Evolutionary conservation across 176 grass and related monocot species (phyloP).

Genomic region (Hsuehochloa calcarea): DNA sequence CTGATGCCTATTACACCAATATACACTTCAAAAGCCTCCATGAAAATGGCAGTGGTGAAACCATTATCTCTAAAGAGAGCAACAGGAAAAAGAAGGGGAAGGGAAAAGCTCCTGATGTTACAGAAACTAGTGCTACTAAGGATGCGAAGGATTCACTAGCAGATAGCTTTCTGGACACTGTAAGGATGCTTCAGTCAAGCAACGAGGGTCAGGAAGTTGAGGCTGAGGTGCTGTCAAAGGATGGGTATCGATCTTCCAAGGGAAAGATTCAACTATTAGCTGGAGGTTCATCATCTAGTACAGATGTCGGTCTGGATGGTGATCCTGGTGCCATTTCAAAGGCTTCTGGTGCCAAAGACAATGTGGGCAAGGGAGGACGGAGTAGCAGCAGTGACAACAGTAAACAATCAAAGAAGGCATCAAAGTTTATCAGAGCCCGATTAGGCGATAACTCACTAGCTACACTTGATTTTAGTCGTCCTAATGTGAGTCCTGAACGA

Average conservation of each 20-base stretch:
- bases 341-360: slow-evolving; percentile 20
- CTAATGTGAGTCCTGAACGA: slow-evolving; percentile 36
- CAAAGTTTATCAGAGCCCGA: slow-evolving; percentile 68
- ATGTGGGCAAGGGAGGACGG: not conserved
- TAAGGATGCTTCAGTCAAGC: slow-evolving; percentile 57
- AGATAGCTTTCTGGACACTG: slow-evolving; percentile 59
- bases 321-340: slow-evolving; percentile 20
- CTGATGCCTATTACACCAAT: slow-evolving; percentile 71
- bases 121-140: slow-evolving; percentile 42
- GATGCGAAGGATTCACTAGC: slow-evolving; percentile 38
- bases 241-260: slow-evolving; percentile 73
- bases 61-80: slow-evolving; percentile 33
- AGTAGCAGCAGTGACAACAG: slow-evolving; percentile 34
- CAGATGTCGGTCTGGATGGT: slow-evolving; percentile 1
- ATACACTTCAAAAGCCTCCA: slow-evolving; percentile 47
- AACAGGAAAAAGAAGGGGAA: slow-evolving; percentile 55
- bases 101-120: slow-evolving; percentile 32
- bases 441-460: slow-evolving; percentile 63
- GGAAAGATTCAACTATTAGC: slow-evolving; percentile 29
- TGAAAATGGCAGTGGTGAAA: slow-evolving; percentile 33
- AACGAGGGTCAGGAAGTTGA: slow-evolving; percentile 54
- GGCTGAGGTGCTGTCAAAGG: slow-evolving; percentile 68
- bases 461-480: slow-evolving; percentile 41
- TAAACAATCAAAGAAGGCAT: slow-evolving; percentile 56
- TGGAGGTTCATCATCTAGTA: slow-evolving; percentile 28